Conservation (phyloP, 495 filamentous ascomycete genomes). For the Hypoxylon subgilvum region DNA sequence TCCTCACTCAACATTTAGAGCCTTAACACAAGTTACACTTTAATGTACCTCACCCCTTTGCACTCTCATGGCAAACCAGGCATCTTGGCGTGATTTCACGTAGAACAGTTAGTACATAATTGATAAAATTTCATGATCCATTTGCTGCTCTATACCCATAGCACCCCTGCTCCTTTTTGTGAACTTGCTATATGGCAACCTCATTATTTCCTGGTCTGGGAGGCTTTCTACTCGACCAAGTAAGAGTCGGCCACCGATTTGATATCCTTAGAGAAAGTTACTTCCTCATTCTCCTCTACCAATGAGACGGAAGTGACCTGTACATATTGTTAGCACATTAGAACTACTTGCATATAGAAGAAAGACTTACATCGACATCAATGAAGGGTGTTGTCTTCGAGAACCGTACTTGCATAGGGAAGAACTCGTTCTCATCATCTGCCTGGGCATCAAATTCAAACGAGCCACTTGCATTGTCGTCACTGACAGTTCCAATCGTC, state of each 20-base stretch:
- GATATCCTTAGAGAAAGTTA: constrained; percentile 87
- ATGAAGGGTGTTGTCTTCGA: constrained; percentile 84
- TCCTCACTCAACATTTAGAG: too few species aligned
- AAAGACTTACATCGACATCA: constrained; percentile 79
- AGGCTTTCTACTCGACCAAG: constrained; percentile 68
- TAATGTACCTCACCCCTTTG: too few species aligned
- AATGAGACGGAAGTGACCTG: constrained; percentile 75
- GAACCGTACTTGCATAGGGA: constrained; percentile 94
- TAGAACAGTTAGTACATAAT: too few species aligned
- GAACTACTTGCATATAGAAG: not conserved
- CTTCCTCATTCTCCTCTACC: constrained; percentile 78
- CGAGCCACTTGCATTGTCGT: constrained; percentile 77
- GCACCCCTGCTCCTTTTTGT: constrained; percentile 14
- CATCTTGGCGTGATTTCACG: too few species aligned
- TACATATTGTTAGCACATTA: constrained; percentile 18
- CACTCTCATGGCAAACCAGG: too few species aligned
- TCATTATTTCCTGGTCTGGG: constrained; percentile 7
- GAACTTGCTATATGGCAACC: constrained; percentile 6
- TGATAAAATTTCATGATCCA: constrained; percentile 20
- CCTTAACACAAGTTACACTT: too few species aligned
- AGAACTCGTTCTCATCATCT: constrained; percentile 86
- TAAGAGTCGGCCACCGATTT: constrained; percentile 84
- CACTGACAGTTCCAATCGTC: constrained; percentile 82
- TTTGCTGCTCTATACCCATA: constrained; percentile 30
- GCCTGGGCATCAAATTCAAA: constrained; percentile 95